These are phyloP conservation scores for Deuterostichococcus epilithicus DNA, from an alignment of 139 green algal genomes.

Conservation along the genomic window DNA sequence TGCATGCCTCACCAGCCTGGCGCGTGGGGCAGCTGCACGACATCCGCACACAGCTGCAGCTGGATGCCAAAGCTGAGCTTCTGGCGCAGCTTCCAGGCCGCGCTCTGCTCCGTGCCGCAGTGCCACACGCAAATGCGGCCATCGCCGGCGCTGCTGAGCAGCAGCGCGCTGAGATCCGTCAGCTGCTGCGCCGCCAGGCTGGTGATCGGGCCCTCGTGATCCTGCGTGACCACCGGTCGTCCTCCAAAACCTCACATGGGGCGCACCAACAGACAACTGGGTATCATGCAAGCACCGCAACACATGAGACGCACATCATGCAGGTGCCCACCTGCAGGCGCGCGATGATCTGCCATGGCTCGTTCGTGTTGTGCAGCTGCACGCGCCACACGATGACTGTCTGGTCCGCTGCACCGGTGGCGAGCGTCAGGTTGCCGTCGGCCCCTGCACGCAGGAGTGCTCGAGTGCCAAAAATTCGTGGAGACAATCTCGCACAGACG, in stretches of 20 bases:
- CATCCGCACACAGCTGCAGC: slow-evolving; percentile 57
- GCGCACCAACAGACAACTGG: too few relatives aligned
- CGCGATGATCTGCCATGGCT: slow-evolving; percentile 36
- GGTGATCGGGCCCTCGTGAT: slow-evolving; percentile 48
- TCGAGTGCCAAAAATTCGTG: too few relatives aligned
- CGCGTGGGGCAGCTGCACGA: slow-evolving; percentile 40
- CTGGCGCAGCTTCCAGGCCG: slow-evolving; percentile 35
- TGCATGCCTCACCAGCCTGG: slow-evolving; percentile 31
- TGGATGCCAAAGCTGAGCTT: slow-evolving; percentile 37
- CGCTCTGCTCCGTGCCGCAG: slow-evolving; percentile 7
- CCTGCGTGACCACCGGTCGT: slow-evolving; percentile 31
- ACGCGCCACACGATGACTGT: slow-evolving; percentile 57
- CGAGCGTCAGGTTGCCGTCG: slow-evolving; percentile 29
- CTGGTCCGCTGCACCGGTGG: slow-evolving; percentile 53
- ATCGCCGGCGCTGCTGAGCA: slow-evolving; percentile 50
- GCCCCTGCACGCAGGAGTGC: slow-evolving; percentile 73
- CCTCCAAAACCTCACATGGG: too few relatives aligned
- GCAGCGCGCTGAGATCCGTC: slow-evolving; percentile 27
- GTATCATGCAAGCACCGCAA: background rate
- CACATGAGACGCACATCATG: background rate
- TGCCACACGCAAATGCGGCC: slow-evolving; percentile 47
- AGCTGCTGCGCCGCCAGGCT: slow-evolving; percentile 36
- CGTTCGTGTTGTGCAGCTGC: background rate
- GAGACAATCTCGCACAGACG: background rate
- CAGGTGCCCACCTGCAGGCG: slow-evolving; percentile 25